A percentile compares a stretch with the other conserved stretches of the same genome.
Evolutionary conservation across 495 filamentous ascomycete species (phyloP).

Genomic region (Lophiotrema nucula): DNA sequence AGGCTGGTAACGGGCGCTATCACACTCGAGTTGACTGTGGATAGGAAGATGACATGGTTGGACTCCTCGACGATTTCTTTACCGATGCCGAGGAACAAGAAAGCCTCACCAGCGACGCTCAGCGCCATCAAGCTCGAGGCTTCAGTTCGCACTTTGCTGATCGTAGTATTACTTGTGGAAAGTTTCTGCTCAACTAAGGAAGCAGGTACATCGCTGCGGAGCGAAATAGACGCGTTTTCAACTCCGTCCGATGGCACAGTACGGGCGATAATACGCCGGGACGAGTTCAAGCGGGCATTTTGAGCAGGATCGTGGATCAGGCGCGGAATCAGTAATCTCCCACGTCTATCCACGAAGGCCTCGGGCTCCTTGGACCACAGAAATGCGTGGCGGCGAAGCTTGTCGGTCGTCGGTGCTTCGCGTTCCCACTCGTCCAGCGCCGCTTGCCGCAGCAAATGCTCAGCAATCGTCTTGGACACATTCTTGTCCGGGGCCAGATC

Average conservation of each 20-base stretch:
- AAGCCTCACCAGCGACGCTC: not conserved
- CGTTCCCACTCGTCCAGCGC: slow-evolving; percentile 6
- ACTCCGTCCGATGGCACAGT: no score
- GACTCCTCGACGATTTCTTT: not conserved
- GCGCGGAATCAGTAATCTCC: slow-evolving; percentile 9
- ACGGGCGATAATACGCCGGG: no score
- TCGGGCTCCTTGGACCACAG: slow-evolving; percentile 20
- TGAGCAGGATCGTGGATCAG: not conserved
- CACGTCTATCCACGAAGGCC: not conserved
- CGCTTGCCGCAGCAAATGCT: not conserved
- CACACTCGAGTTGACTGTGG: not conserved
- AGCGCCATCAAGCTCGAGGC: not conserved
- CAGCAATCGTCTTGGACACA: not conserved
- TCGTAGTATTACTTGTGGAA: not conserved
- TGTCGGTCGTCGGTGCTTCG: not conserved
- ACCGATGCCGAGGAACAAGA: not conserved
- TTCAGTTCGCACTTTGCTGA: not conserved
- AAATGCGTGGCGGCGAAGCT: not conserved
- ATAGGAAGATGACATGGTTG: not conserved
- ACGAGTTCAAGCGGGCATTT: slow-evolving; percentile 9
- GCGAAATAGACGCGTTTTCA: no score
- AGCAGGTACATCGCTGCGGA: no score
- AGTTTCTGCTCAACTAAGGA: slow-evolving; percentile 1
- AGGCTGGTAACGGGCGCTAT: not conserved
- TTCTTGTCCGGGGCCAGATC: not conserved